Percentiles rank a stretch among this genome's conserved stretches.
phyloP scores from a whole-genome alignment of 768 basidiomycete species.

The Psilocybe cyanescens region DNA sequence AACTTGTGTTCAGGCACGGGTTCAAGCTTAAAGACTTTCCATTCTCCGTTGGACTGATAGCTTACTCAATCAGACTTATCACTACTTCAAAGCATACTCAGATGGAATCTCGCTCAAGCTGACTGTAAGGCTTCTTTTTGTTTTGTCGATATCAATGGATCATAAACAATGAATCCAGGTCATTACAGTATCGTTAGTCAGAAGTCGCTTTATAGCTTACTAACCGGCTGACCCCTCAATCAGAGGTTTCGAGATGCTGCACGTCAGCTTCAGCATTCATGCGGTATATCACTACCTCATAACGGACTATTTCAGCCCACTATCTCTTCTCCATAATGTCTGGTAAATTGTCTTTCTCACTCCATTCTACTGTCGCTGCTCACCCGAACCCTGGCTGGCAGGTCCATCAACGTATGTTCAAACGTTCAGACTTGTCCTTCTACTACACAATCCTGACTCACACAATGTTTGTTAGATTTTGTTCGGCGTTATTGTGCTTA shows the following conservation, averaged over 20 bases:
- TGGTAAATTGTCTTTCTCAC: neutral
- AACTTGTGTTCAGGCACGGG: conserved; percentile 8
- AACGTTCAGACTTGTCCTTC: neutral
- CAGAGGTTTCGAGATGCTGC: conserved; percentile 2
- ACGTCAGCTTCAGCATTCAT: conserved; percentile 9
- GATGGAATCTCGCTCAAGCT: neutral
- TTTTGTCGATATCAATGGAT: neutral
- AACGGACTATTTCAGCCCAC: neutral
- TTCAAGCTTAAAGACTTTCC: neutral
- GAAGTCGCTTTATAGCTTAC: neutral
- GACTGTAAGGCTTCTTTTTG: neutral
- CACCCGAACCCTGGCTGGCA: neutral
- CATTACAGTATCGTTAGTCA: conserved; percentile 2
- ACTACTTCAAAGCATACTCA: conserved; percentile 8
- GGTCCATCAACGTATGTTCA: conserved; percentile 8
- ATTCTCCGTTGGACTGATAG: neutral
- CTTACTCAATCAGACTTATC: neutral
- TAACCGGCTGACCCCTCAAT: neutral
- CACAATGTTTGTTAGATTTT: neutral
- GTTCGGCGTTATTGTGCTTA: conserved; percentile 5
- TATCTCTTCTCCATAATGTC: conserved; percentile 2
- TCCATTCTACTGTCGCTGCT: no score
- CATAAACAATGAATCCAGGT: neutral
- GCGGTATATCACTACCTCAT: conserved; percentile 10
- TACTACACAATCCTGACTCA: no score